Evolutionary conservation across 1,284 basidiomycete species (phyloP).

Genomic region (Heterobasidion occidentale): DNA sequence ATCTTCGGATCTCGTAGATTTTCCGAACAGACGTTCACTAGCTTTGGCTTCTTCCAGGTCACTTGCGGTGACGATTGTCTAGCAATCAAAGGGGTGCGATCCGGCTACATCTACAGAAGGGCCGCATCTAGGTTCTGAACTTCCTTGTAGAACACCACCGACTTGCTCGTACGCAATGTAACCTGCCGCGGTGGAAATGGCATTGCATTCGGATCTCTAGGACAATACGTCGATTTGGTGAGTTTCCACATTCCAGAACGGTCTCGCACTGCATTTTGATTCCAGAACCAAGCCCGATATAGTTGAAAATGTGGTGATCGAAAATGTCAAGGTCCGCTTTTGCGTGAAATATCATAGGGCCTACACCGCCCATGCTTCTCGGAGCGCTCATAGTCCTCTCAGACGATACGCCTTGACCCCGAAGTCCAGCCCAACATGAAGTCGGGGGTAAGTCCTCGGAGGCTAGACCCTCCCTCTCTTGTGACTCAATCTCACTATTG

Average conservation of each 20-base stretch:
- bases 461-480: neutral
- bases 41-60: conserved; percentile 19
- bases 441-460: conserved; percentile 29
- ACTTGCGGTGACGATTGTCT: conserved; percentile 61
- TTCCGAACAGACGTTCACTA: neutral
- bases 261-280: conserved; percentile 1
- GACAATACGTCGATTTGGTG: conserved; percentile 50
- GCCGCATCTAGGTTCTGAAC: neutral
- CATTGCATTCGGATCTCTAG: conserved; percentile 56
- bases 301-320: conserved; percentile 47
- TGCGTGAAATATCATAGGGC: neutral
- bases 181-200: conserved; percentile 59
- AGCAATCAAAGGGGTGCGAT: conserved; percentile 54
- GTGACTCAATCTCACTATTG: conserved; percentile 9
- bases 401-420: conserved; percentile 39
- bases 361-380: neutral
- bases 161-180: conserved; percentile 41
- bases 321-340: conserved; percentile 35
- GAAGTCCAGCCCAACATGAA: conserved; percentile 48
- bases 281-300: conserved; percentile 34
- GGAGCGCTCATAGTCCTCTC: neutral
- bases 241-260: conserved; percentile 10
- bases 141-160: conserved; percentile 42
- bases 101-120: too few relatives aligned
- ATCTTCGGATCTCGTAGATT: neutral